Percentiles rank a stretch among this genome's conserved stretches.
These are phyloP conservation scores for Penicillium fimorum DNA, from an alignment of 495 filamentous ascomycete species.

Conservation along the genomic window DNA sequence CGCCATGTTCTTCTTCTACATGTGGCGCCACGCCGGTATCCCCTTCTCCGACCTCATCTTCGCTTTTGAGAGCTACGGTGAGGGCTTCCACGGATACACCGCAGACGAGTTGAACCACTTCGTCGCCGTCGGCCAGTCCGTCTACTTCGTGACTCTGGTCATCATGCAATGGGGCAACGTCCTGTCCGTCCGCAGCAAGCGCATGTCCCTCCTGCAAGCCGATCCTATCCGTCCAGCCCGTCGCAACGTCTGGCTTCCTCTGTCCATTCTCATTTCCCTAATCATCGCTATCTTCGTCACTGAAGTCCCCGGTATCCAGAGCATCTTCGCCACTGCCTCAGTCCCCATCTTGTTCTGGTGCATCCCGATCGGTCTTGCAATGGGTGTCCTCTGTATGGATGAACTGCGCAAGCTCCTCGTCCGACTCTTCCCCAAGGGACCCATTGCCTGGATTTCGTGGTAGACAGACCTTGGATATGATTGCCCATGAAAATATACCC, in stretches of 20 bases:
- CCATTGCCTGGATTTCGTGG: slow-evolving; percentile 47
- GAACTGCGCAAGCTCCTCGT: slow-evolving; percentile 50
- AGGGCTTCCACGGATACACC: slow-evolving; percentile 49
- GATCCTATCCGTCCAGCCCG: slow-evolving; percentile 48
- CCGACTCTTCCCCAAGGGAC: slow-evolving; percentile 41
- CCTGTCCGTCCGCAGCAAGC: slow-evolving; percentile 48
- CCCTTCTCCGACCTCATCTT: slow-evolving; percentile 45
- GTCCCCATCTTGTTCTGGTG: slow-evolving; percentile 53
- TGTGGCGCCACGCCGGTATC: slow-evolving; percentile 45
- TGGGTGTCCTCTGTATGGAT: slow-evolving; percentile 51
- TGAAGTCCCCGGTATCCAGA: slow-evolving; percentile 49
- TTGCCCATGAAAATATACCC: background rate
- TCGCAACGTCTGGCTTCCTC: slow-evolving; percentile 51
- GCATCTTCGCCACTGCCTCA: slow-evolving; percentile 45
- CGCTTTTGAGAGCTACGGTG: slow-evolving; percentile 46
- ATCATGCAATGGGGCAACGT: slow-evolving; percentile 54
- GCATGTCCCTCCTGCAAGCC: slow-evolving; percentile 50
- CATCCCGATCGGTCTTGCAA: slow-evolving; percentile 47
- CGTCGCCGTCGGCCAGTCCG: slow-evolving; percentile 55
- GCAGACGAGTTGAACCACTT: slow-evolving; percentile 39
- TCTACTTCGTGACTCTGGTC: slow-evolving; percentile 74
- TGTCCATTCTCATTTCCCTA: slow-evolving; percentile 42
- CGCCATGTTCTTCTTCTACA: slow-evolving; percentile 53
- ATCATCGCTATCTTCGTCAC: slow-evolving; percentile 54
- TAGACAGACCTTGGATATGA: slow-evolving; percentile 15